A percentile compares a stretch with the other conserved stretches of the same genome.
phyloP scores from a whole-genome alignment of 192 early-diverging fungal species.

The Bifiguratus adelaidae region DNA sequence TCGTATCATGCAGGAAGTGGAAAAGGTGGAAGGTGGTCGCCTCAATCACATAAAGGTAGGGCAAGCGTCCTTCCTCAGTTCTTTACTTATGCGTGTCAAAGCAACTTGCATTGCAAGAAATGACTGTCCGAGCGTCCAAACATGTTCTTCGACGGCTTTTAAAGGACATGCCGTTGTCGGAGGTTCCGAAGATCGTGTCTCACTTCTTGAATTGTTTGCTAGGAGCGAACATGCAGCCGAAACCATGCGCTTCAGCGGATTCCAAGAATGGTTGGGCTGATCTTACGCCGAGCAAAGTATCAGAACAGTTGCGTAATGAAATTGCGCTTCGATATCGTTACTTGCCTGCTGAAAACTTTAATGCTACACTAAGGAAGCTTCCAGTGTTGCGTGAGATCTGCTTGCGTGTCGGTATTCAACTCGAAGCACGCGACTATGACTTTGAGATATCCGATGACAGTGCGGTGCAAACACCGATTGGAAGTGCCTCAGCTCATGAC shows the following conservation, averaged over 20 bases:
- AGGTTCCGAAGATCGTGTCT: constrained; percentile 55
- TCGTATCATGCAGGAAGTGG: constrained; percentile 51
- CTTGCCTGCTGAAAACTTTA: constrained; percentile 41
- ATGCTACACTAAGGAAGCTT: constrained; percentile 32
- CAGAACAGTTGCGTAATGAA: constrained; percentile 45
- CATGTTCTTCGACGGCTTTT: constrained; percentile 67
- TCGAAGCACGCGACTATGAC: constrained; percentile 69
- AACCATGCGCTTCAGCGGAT: constrained; percentile 8
- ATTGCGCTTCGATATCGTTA: constrained; percentile 70
- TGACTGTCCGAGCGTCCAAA: constrained; percentile 81
- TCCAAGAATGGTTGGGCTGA: constrained; percentile 19
- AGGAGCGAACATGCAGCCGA: constrained; percentile 44
- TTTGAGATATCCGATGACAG: constrained; percentile 26
- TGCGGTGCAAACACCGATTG: constrained; percentile 24
- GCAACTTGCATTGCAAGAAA: constrained; percentile 72
- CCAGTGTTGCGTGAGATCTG: constrained; percentile 78
- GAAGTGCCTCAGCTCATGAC: constrained; percentile 12
- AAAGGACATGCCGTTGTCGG: constrained; percentile 36
- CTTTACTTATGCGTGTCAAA: constrained; percentile 7
- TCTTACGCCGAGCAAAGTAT: constrained; percentile 55
- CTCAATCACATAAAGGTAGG: constrained; percentile 39
- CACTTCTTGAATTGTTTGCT: constrained; percentile 79
- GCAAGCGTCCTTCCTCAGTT: neutral
- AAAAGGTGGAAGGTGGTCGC: constrained; percentile 40
- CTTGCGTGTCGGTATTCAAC: constrained; percentile 77